These are phyloP conservation scores for Pichia pseudocactophila DNA, from an alignment of 805 yeast genomes.

Conservation along the genomic window DNA sequence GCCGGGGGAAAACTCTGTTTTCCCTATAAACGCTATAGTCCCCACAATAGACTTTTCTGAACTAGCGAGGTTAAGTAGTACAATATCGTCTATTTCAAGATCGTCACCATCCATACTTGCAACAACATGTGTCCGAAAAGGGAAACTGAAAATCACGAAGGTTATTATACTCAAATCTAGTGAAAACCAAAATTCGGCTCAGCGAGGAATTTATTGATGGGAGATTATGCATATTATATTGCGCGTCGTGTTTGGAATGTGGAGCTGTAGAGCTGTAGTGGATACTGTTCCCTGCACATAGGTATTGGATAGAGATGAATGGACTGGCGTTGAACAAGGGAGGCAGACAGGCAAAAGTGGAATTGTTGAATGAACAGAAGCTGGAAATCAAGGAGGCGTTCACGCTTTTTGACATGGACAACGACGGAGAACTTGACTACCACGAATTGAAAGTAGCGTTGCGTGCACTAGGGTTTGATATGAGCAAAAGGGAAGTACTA, in stretches of 20 bases:
- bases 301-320: neutral
- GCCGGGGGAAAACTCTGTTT: conserved; percentile 51
- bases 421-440: conserved; percentile 82
- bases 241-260: too few relatives aligned
- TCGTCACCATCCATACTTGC: neutral
- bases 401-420: conserved; percentile 82
- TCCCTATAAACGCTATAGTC: conserved; percentile 40
- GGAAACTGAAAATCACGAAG: too few relatives aligned
- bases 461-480: conserved; percentile 86
- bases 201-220: too few relatives aligned
- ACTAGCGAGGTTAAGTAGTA: conserved; percentile 26
- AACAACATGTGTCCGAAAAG: too few relatives aligned
- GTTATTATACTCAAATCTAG: too few relatives aligned
- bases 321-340: conserved; percentile 14
- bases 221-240: too few relatives aligned
- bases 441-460: conserved; percentile 92
- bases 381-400: conserved; percentile 92
- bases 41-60: conserved; percentile 32
- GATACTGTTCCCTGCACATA: too few relatives aligned
- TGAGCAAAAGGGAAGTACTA: conserved; percentile 64
- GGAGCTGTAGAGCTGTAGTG: too few relatives aligned
- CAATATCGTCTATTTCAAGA: conserved; percentile 17
- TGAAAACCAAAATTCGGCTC: too few relatives aligned
- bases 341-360: conserved; percentile 42
- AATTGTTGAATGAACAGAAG: conserved; percentile 75